Base-by-base conservation (phyloP, 192 early-diverging fungal genomes). In the Coemansia sp. region DNA sequence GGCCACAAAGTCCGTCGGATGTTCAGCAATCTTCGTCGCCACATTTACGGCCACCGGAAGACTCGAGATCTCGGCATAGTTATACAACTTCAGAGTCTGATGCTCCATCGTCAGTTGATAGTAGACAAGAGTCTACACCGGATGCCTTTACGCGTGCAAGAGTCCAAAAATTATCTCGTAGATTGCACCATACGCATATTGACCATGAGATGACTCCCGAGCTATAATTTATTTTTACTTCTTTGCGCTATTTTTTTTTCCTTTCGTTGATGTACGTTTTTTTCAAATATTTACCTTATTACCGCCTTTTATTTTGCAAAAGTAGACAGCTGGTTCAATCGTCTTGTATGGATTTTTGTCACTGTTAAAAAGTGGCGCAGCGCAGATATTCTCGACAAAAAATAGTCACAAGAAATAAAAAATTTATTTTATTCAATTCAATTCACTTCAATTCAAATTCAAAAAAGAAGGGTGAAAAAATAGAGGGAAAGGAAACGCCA, bases 191-290 rank as follows among this genome's bases (percentile, higher is more conserved):
- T n/a, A 57, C 66, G 1, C 49, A 57, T 43, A 36, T 68, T 24
- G 53, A 68, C 15, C 66, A 68, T 10, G 66, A 57, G 29, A 57
- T 57, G 53, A 57, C 53, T 2, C 53, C 65, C 11, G 53, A 57
- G 29, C 33, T 49, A 29, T 34, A 50, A 18, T n/a, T 27, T n/a
- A 20, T 36, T 7, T 9, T 3, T 18, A 4, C 16, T 15, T 29
- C 31, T 55, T 9, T 52, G 11, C 20, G 10, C 16, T 52, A 6
- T 46, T 16, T 46, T 3, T 13, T 46, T n/a, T 41, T 11, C 12
- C n/a, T 49, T 49, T n/a, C n/a, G 1, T 49, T 57, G 53, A 53
- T 53, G 10, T 53, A 29, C 22, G 18, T 50, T 53, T 27, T 47
- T n/a, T 47, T n/a, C n/a, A n/a, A n/a, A 46, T 46, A 46, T 16